Percentiles rank a stretch among this genome's conserved stretches.
These are phyloP conservation scores for Plasmodium blacklocki DNA, from an alignment of 169 alveolate genomes.

Conservation along the genomic window DNA sequence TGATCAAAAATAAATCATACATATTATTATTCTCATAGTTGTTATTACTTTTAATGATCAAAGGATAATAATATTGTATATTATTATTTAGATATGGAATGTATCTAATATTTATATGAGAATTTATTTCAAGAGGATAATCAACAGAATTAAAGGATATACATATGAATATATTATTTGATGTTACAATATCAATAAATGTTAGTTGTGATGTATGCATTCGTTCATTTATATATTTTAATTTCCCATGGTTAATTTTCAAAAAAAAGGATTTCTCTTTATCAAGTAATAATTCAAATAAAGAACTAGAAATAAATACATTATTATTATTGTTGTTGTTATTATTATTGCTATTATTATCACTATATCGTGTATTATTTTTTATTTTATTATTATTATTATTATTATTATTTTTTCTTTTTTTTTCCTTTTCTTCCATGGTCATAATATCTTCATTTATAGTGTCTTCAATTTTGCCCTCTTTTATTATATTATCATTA, in stretches of 20 bases:
- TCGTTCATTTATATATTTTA: conserved; percentile 37
- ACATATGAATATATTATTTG: conserved; percentile 4
- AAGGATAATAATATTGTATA: conserved; percentile 13
- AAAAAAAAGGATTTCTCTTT: conserved; percentile 7
- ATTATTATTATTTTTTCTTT: too few relatives aligned
- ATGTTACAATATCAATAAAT: conserved; percentile 22
- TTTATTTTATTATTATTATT: too few relatives aligned
- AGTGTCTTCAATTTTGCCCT: neutral
- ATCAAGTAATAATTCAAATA: too few relatives aligned
- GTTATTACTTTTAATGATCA: conserved; percentile 1
- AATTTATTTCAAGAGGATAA: conserved; percentile 9
- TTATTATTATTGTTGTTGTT: too few relatives aligned
- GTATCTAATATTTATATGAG: neutral
- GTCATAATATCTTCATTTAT: neutral
- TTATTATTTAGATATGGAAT: neutral
- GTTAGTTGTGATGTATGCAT: neutral
- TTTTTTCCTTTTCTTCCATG: too few relatives aligned
- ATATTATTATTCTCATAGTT: neutral
- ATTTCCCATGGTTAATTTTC: conserved; percentile 1
- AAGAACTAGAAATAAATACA: too few relatives aligned
- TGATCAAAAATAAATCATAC: conserved; percentile 19
- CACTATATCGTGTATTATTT: too few relatives aligned
- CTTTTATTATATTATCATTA: neutral
- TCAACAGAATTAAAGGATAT: conserved; percentile 15
- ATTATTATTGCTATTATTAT: too few relatives aligned